A percentile compares a stretch with the other conserved stretches of the same genome.
Conservation (phyloP, 164 flowering plant genomes). For the Tinospora cordifolia region DNA sequence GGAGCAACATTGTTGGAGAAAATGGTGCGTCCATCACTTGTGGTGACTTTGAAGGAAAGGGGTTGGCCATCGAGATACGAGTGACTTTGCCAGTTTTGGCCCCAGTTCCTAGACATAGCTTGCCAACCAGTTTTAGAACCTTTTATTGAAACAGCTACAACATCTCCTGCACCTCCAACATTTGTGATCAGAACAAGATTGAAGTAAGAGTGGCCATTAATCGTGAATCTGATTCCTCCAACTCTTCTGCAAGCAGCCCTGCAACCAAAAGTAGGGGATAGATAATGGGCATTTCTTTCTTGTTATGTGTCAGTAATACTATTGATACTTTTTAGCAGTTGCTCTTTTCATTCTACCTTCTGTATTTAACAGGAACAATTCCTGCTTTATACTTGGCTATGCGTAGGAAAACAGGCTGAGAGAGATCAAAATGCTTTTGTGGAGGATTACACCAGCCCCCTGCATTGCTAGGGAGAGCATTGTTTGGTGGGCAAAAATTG, state of each 20-base stretch:
- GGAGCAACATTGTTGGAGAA: conserved; percentile 60
- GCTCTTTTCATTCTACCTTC: conserved; percentile 34
- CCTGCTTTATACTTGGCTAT: conserved; percentile 67
- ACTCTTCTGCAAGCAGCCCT: conserved; percentile 60
- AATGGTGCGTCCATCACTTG: conserved; percentile 51
- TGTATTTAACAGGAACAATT: conserved; percentile 52
- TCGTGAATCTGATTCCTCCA: conserved; percentile 71
- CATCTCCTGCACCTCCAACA: conserved; percentile 76
- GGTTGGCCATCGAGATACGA: conserved; percentile 56
- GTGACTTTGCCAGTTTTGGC: conserved; percentile 73
- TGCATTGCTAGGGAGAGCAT: conserved; percentile 19
- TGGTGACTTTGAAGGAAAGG: conserved; percentile 52
- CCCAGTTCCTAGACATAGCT: conserved; percentile 70
- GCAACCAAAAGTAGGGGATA: neutral
- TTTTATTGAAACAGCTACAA: conserved; percentile 46
- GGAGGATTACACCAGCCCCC: conserved; percentile 81
- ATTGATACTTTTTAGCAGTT: too few species aligned
- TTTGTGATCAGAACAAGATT: conserved; percentile 63
- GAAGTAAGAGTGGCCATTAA: conserved; percentile 68
- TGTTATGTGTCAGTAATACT: too few species aligned
- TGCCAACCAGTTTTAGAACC: conserved; percentile 65
- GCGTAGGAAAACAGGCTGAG: conserved; percentile 54
- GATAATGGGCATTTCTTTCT: too few species aligned
- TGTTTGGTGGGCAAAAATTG: conserved; percentile 64
- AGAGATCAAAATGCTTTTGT: conserved; percentile 52